Evolutionary conservation across 441 rosid genomes (phyloP).

Genomic region (Gossypium davidsonii): DNA sequence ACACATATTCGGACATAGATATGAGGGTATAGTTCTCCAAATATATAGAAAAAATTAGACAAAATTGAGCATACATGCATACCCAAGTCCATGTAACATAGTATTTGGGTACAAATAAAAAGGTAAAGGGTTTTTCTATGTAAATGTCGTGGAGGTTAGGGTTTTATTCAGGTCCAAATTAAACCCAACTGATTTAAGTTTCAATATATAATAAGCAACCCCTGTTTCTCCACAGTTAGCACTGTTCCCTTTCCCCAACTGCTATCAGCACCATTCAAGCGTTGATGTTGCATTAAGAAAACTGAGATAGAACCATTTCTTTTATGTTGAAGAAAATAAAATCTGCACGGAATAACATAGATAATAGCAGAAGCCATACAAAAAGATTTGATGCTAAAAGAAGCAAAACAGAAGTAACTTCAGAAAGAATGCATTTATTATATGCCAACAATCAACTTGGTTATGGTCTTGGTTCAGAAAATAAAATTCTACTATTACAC

Average conservation of each 20-base stretch:
- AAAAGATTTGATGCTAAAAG: background rate
- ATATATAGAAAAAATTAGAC: background rate
- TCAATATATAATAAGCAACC: background rate
- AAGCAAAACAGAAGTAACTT: conserved; percentile 1
- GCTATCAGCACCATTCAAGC: background rate
- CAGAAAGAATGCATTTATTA: background rate
- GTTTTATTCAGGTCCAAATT: background rate
- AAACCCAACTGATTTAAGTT: background rate
- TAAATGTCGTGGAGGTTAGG: background rate
- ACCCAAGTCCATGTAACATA: background rate
- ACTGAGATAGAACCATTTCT: background rate
- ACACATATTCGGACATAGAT: background rate
- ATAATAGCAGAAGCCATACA: background rate
- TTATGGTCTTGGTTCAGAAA: background rate
- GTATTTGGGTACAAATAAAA: background rate
- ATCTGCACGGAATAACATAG: background rate
- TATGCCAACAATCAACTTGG: background rate
- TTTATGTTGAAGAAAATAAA: background rate
- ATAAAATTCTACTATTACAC: conserved; percentile 4
- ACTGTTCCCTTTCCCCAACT: background rate
- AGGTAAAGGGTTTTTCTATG: background rate
- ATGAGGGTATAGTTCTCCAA: background rate
- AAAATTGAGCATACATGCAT: background rate
- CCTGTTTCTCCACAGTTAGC: background rate
- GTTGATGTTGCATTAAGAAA: background rate